Evolutionary conservation across 2,329 filamentous ascomycete genomes (phyloP).

Genomic region (Talaromyces sp.): DNA sequence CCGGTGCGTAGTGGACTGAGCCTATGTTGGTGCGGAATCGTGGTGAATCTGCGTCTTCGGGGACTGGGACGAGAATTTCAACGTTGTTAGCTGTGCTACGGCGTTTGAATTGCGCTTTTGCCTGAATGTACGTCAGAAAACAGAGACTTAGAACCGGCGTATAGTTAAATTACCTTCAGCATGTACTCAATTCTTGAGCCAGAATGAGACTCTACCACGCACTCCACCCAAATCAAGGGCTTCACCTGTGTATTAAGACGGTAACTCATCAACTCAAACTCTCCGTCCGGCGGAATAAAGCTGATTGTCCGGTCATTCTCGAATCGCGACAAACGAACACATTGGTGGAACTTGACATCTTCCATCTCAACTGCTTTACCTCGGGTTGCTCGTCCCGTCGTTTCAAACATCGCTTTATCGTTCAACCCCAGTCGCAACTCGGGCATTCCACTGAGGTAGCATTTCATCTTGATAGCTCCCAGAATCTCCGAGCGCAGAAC

Average conservation of each 20-base stretch:
- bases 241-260: constrained; percentile 98
- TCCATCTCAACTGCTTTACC: constrained; percentile 99
- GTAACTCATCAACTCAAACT: constrained; percentile 99
- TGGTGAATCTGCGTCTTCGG: constrained; percentile 92
- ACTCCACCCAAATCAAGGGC: constrained; percentile 97
- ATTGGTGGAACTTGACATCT: constrained; percentile 99
- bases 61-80: constrained; percentile 93
- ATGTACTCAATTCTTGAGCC: constrained; percentile 97
- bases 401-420: constrained; percentile 99
- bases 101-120: constrained; percentile 95
- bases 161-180: constrained; percentile 62
- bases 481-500: constrained; percentile 94
- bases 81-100: constrained; percentile 98
- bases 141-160: not conserved
- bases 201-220: constrained; percentile 91
- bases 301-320: constrained; percentile 98
- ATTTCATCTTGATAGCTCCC: constrained; percentile 99
- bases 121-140: constrained; percentile 40
- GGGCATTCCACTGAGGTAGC: constrained; percentile 96
- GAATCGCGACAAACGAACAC: constrained; percentile 88
- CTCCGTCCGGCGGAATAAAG: constrained; percentile 96
- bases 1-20: constrained; percentile 92
- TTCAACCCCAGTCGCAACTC: constrained; percentile 90
- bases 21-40: constrained; percentile 97
- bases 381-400: constrained; percentile 84